These are phyloP conservation scores for Plenodomus biglobosus DNA, from an alignment of 2,329 filamentous ascomycete species.

Conservation along the genomic window DNA sequence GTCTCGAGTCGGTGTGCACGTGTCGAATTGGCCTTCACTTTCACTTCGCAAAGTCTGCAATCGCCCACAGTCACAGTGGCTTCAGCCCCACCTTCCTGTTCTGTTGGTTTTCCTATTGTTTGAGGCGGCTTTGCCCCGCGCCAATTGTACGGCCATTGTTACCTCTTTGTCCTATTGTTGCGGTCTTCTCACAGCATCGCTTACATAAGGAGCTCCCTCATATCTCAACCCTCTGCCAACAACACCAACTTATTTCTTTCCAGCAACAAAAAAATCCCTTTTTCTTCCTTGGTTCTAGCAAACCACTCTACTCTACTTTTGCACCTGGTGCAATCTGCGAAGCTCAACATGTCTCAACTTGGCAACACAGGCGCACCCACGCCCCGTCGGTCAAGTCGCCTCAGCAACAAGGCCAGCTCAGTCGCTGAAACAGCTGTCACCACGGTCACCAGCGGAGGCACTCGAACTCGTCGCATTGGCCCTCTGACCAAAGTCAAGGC, in stretches of 20 bases:
- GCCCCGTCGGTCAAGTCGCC: conserved; percentile 36
- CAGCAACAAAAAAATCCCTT: background rate
- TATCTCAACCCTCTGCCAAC: background rate
- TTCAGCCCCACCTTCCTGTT: background rate
- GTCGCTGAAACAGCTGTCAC: conserved; percentile 28
- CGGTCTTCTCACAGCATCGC: background rate
- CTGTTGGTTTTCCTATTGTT: conserved; percentile 11
- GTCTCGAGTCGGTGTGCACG: conserved; percentile 2
- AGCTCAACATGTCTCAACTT: conserved; percentile 24
- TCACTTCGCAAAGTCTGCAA: conserved; percentile 6
- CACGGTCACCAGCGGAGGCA: conserved; percentile 15
- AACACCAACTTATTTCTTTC: conserved; percentile 6
- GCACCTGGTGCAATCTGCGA: background rate
- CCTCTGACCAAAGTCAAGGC: conserved; percentile 36
- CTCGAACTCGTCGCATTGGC: conserved; percentile 23
- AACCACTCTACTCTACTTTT: background rate
- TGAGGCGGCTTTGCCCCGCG: background rate
- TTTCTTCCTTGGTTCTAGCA: background rate
- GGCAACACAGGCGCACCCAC: conserved; percentile 27
- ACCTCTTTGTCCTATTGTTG: conserved; percentile 1
- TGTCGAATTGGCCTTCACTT: conserved; percentile 5
- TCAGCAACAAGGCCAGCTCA: conserved; percentile 31
- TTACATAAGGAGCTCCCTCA: background rate
- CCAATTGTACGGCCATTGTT: conserved; percentile 2
- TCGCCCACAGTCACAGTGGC: background rate